Evolutionary conservation across 2,329 filamentous ascomycete genomes (phyloP).

Genomic region (Albifimbria verrucaria): DNA sequence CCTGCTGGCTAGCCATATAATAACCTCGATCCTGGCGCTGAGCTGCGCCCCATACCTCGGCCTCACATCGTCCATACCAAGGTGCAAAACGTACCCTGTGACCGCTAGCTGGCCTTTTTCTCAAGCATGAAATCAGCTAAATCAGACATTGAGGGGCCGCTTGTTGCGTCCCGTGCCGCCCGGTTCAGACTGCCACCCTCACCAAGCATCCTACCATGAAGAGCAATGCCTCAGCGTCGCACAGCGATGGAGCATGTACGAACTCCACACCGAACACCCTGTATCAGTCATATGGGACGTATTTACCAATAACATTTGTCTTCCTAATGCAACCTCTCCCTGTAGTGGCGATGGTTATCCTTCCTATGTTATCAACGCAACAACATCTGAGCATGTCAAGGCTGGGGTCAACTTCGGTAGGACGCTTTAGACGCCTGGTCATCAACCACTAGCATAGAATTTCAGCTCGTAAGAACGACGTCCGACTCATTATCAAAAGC

Average conservation of each 20-base stretch:
- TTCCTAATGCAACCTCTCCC: slow-evolving; percentile 34
- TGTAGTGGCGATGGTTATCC: slow-evolving; percentile 32
- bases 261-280: slow-evolving; percentile 24
- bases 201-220: slow-evolving; percentile 19
- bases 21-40: too few relatives aligned
- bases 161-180: slow-evolving; percentile 39
- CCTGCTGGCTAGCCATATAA: too few relatives aligned
- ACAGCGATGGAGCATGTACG: slow-evolving; percentile 22
- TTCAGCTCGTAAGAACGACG: slow-evolving; percentile 36
- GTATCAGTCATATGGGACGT: slow-evolving; percentile 34
- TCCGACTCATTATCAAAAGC: slow-evolving; percentile 39
- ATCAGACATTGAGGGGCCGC: slow-evolving; percentile 38
- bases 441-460: not conserved
- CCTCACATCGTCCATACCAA: too few relatives aligned
- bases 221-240: slow-evolving; percentile 24
- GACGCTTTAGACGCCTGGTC: slow-evolving; percentile 11
- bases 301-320: slow-evolving; percentile 48
- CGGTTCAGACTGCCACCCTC: slow-evolving; percentile 25
- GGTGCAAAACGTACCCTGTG: too few relatives aligned
- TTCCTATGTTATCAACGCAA: slow-evolving; percentile 33
- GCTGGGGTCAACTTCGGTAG: slow-evolving; percentile 40
- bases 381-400: slow-evolving; percentile 28
- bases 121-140: slow-evolving; percentile 44
- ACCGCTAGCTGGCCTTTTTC: too few relatives aligned
- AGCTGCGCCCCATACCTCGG: too few relatives aligned